Evolutionary conservation across 208 protist species (phyloP).

Genomic region (Blastocrithidia nonstop): DNA sequence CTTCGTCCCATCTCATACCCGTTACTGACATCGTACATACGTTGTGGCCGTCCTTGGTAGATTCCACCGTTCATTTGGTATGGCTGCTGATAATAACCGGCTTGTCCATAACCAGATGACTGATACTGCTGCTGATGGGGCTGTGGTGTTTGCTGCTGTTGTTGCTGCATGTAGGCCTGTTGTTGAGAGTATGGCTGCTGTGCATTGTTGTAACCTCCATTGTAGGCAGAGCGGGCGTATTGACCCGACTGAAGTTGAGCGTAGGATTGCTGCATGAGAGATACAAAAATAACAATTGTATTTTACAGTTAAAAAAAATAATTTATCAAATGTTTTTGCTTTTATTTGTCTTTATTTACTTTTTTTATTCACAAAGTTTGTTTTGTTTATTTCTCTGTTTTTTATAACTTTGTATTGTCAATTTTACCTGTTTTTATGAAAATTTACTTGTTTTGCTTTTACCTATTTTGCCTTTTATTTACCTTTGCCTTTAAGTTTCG

Average conservation of each 20-base stretch:
- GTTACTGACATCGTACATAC: constrained; percentile 9
- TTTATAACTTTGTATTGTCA: no score
- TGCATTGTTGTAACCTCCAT: constrained; percentile 12
- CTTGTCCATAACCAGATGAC: background rate
- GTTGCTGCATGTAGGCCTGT: constrained; percentile 19
- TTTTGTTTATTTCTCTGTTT: no score
- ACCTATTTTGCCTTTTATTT: no score
- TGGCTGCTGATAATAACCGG: constrained; percentile 11
- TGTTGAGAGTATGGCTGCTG: constrained; percentile 7
- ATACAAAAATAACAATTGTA: no score
- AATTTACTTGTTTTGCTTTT: no score
- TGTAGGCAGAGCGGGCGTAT: constrained; percentile 15
- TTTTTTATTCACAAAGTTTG: no score
- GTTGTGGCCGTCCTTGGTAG: constrained; percentile 11
- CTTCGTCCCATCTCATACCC: background rate
- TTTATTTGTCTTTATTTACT: no score
- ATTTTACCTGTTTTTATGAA: no score
- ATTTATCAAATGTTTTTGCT: no score
- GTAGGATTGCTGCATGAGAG: background rate
- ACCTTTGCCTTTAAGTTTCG: no score
- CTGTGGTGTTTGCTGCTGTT: no score
- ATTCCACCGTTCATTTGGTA: constrained; percentile 17
- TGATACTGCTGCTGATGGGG: background rate
- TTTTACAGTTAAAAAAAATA: no score
- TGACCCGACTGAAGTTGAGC: constrained; percentile 4